Evolutionary conservation across 441 rosid genomes (phyloP), one percentile per base, ranked within the genome.

Genomic region (Pelargonium myrrhifolium): DNA sequence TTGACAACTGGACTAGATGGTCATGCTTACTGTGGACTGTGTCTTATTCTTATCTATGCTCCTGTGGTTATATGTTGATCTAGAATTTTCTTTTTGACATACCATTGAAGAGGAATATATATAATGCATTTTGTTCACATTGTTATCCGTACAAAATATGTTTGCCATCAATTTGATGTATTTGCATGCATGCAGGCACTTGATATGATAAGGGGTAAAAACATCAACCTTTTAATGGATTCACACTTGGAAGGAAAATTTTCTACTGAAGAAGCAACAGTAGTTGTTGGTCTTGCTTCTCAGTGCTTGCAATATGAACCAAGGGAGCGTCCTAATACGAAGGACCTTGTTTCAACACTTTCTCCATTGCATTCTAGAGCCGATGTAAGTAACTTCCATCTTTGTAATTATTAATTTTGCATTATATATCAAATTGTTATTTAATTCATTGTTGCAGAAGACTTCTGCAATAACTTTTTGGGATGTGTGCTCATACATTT

Each of bases 191-290:
- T 73, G 62, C 88, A 89, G 97, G 92, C 93, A 39, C 87, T 78
- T 72, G 96, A 87, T 68, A 86, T 85, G 93, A 85, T 90, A 67
- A 78, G 81, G 49, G 84, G 84, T 5, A 83, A 83, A 71, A 81
- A 80, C 80, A 80, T 85, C 65, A 64, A 11, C 72, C 77, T 78
- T 20, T 80, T 93, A 72, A 86, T 89, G 85, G 97, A 93, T 76
- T 87, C 98, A 45, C 91, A 86, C 77, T 71, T 93, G 78, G 89
- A 85, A 72, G 96, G 89, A 40, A 85, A 80, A 11, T 89, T 88
- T 74, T 86, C 91, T 64, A 60, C 77, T 3, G 94, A 87, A 66
- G 93, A 89, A 74, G 96, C 92, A 59, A 87, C 77, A 0, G 75
- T 43, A 31, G 85, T 90, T 65, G 83, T 84, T 61, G 82, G 76